Evolutionary conservation across 2,329 filamentous ascomycete genomes (phyloP).

Genomic region (Fusarium liriodendri): DNA sequence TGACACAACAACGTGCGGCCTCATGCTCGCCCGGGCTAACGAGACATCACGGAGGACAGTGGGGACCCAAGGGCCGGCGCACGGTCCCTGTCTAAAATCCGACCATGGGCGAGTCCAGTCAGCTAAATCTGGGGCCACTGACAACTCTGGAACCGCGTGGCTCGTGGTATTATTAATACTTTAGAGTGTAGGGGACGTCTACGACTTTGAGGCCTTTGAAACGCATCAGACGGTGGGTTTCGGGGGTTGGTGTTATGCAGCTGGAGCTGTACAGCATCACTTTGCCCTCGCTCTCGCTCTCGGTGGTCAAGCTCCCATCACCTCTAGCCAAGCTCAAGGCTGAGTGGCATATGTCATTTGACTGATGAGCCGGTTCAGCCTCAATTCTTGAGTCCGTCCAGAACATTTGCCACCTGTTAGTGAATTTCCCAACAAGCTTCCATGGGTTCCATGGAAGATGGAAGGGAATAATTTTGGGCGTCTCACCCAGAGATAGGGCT

Average conservation of each 20-base stretch:
- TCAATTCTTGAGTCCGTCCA: not conserved
- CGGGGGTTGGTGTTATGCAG: conserved; percentile 13
- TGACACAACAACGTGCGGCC: conserved; percentile 42
- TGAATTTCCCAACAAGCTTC: conserved; percentile 21
- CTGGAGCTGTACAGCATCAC: not conserved
- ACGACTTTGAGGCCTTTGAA: conserved; percentile 29
- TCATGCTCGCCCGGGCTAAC: conserved; percentile 39
- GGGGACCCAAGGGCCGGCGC: conserved; percentile 30
- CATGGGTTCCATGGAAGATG: conserved; percentile 24
- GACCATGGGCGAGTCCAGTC: not conserved
- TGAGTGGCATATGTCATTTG: conserved; percentile 29
- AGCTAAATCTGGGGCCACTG: conserved; percentile 15
- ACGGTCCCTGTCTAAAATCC: conserved; percentile 33
- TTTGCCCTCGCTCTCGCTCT: not conserved
- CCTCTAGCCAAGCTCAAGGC: not conserved
- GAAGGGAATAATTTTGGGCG: conserved; percentile 14
- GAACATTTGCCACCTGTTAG: conserved; percentile 11
- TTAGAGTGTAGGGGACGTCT: conserved; percentile 17
- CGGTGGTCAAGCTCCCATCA: not conserved
- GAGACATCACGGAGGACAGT: conserved; percentile 39
- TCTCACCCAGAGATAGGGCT: conserved; percentile 29
- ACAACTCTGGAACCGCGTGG: conserved; percentile 31
- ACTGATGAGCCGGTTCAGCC: not conserved
- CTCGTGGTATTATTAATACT: conserved; percentile 40
- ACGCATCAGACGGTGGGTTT: conserved; percentile 24